phyloP scores from a whole-genome alignment of 129 eudicot genomes.

The Deinandra increscens region DNA sequence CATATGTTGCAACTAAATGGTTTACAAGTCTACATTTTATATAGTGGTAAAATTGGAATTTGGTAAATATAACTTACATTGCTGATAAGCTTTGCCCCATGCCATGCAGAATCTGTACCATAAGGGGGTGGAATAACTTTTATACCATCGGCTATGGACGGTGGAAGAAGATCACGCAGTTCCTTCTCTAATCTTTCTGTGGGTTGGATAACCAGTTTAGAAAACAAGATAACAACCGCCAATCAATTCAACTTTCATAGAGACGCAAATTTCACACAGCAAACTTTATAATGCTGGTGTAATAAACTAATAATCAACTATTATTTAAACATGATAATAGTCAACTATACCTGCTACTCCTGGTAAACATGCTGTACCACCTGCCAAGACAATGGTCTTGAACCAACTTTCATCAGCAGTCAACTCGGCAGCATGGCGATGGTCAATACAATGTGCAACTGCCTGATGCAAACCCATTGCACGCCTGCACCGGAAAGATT shows the following conservation, averaged over 20 bases:
- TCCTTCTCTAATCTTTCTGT: slow-evolving; percentile 70
- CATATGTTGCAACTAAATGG: not conserved
- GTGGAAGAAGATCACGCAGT: slow-evolving; percentile 41
- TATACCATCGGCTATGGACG: slow-evolving; percentile 52
- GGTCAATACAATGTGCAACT: slow-evolving; percentile 87
- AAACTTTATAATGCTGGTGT: too few species aligned
- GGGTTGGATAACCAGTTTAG: slow-evolving; percentile 6
- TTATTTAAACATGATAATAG: not conserved
- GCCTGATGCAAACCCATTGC: slow-evolving; percentile 94
- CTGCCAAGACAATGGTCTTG: slow-evolving; percentile 80
- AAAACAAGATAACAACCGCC: not conserved
- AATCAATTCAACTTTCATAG: too few species aligned
- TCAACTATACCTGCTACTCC: slow-evolving; percentile 70
- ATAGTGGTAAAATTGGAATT: too few species aligned
- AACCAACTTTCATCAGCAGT: slow-evolving; percentile 70
- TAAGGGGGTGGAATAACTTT: slow-evolving; percentile 76
- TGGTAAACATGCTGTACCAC: slow-evolving; percentile 90
- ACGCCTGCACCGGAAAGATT: slow-evolving; percentile 47
- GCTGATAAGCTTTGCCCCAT: slow-evolving; percentile 80
- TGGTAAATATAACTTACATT: slow-evolving; percentile 47
- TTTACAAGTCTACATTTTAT: too few species aligned
- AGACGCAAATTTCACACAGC: too few species aligned
- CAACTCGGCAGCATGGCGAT: slow-evolving; percentile 80
- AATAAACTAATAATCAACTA: not conserved
- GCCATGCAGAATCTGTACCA: slow-evolving; percentile 34